phyloP scores from a whole-genome alignment of 2,329 filamentous ascomycete species.

The Beauveria sp. region DNA sequence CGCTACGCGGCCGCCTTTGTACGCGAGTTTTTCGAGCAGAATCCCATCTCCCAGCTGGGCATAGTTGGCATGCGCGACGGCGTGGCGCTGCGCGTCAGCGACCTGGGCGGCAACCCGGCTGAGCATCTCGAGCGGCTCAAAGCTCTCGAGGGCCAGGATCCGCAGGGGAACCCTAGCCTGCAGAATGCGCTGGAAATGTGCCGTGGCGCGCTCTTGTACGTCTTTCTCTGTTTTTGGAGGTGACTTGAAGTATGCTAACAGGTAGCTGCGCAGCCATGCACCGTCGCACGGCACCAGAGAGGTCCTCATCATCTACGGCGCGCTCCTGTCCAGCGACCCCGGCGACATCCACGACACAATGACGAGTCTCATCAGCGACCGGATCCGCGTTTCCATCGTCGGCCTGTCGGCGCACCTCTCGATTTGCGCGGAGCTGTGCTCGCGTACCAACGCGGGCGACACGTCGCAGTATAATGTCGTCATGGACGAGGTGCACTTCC shows the following conservation, averaged over 20 bases:
- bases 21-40: slow-evolving; percentile 94
- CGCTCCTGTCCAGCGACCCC: slow-evolving; percentile 82
- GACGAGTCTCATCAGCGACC: slow-evolving; percentile 65
- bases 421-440: slow-evolving; percentile 83
- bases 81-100: slow-evolving; percentile 74
- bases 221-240: neutral
- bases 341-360: slow-evolving; percentile 94
- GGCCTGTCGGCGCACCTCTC: slow-evolving; percentile 86
- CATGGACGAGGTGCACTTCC: slow-evolving; percentile 68
- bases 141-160: slow-evolving; percentile 56
- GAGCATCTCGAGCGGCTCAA: slow-evolving; percentile 77
- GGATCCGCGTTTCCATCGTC: slow-evolving; percentile 80
- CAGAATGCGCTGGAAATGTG: slow-evolving; percentile 97
- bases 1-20: slow-evolving; percentile 83
- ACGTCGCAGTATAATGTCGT: slow-evolving; percentile 72
- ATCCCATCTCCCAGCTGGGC: slow-evolving; percentile 91
- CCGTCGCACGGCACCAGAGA: slow-evolving; percentile 91
- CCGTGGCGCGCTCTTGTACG: slow-evolving; percentile 76
- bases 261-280: slow-evolving; percentile 54
- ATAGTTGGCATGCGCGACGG: slow-evolving; percentile 92
- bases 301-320: slow-evolving; percentile 85
- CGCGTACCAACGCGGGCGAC: slow-evolving; percentile 78
- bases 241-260: slow-evolving; percentile 7
- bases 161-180: slow-evolving; percentile 69
- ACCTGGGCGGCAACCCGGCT: slow-evolving; percentile 84